Evolutionary conservation across 2,329 filamentous ascomycete genomes (phyloP).

Genomic region (Aspergillus tanneri): DNA sequence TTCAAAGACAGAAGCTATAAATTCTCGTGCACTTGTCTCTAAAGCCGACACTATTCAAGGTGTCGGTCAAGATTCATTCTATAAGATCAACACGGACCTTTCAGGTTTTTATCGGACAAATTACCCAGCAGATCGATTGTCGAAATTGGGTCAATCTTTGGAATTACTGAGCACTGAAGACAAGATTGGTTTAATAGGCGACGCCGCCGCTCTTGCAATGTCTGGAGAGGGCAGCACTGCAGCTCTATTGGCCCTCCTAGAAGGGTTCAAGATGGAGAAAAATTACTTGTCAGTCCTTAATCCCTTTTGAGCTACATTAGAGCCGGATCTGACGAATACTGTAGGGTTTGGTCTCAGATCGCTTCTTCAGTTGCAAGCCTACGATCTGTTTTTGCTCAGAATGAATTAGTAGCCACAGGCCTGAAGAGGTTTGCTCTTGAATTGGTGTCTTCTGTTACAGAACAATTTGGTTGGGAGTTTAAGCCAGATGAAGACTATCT

Average conservation of each 20-base stretch:
- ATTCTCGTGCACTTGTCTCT: slow-evolving; percentile 66
- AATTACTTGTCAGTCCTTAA: slow-evolving; percentile 71
- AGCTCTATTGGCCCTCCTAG: slow-evolving; percentile 76
- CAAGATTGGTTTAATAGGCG: slow-evolving; percentile 88
- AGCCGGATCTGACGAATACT: slow-evolving; percentile 19
- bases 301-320: background rate
- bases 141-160: slow-evolving; percentile 74
- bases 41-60: slow-evolving; percentile 72
- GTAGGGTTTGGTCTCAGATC: slow-evolving; percentile 78
- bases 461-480: slow-evolving; percentile 84
- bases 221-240: slow-evolving; percentile 81
- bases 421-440: slow-evolving; percentile 77
- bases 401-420: slow-evolving; percentile 67
- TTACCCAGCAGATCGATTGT: slow-evolving; percentile 80
- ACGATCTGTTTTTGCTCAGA: slow-evolving; percentile 80
- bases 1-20: slow-evolving; percentile 60
- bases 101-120: slow-evolving; percentile 92
- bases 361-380: slow-evolving; percentile 72
- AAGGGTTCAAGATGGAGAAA: slow-evolving; percentile 77
- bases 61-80: slow-evolving; percentile 72
- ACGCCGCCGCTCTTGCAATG: slow-evolving; percentile 83
- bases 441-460: slow-evolving; percentile 71
- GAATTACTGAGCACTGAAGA: slow-evolving; percentile 77
- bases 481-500: slow-evolving; percentile 76
- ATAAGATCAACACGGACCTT: slow-evolving; percentile 88